A percentile compares a stretch with the other conserved stretches of the same genome.
These are phyloP conservation scores for Colletotrichum sp. DNA, from an alignment of 2,329 filamentous ascomycete species.

Conservation along the genomic window DNA sequence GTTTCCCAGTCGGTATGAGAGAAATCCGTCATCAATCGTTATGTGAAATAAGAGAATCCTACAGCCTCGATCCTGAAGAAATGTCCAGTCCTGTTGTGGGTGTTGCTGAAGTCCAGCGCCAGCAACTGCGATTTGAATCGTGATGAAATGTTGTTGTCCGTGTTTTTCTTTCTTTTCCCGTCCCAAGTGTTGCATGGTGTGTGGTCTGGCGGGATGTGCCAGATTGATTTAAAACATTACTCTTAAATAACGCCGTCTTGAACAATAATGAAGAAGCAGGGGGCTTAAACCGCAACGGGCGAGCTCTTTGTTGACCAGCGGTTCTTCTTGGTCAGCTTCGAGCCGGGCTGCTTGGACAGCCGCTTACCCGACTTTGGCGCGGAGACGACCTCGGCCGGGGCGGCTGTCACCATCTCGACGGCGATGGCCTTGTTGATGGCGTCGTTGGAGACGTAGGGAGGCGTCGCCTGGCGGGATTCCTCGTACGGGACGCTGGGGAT, in stretches of 20 bases:
- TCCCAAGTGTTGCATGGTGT: background rate
- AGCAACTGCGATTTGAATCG: background rate
- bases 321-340: constrained; percentile 34
- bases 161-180: background rate
- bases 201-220: background rate
- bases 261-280: background rate
- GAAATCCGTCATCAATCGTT: background rate
- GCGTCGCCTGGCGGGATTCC: constrained; percentile 2
- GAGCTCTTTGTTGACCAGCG: constrained; percentile 33
- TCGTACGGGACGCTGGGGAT: background rate
- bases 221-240: background rate
- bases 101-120: constrained; percentile 10
- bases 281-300: constrained; percentile 29
- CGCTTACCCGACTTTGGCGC: constrained; percentile 26
- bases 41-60: constrained; percentile 4
- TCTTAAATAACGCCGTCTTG: background rate
- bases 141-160: background rate
- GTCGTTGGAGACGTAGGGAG: constrained; percentile 21
- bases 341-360: constrained; percentile 33
- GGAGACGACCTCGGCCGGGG: background rate
- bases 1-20: constrained; percentile 1
- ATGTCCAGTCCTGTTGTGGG: background rate
- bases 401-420: background rate
- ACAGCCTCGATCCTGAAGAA: background rate
- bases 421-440: constrained; percentile 24